Evolutionary conservation across 306 rosid genomes (phyloP).

Genomic region (Corylus americana): DNA sequence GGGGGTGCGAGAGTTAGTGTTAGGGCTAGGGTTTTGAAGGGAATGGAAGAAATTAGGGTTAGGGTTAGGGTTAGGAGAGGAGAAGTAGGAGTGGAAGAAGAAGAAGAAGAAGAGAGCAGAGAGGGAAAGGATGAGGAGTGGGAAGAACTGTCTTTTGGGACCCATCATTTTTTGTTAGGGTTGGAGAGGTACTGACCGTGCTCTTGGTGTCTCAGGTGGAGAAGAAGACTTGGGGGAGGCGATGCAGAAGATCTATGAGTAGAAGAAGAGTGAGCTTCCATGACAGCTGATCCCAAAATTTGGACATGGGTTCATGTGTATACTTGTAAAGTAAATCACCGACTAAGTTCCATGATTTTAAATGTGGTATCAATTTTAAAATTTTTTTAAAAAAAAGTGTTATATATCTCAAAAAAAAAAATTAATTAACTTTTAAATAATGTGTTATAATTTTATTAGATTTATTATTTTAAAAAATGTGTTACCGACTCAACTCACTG

Average conservation of each 20-base stretch:
- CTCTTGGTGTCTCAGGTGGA: background rate
- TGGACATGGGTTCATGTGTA: too few species aligned
- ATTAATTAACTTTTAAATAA: too few species aligned
- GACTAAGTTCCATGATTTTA: too few species aligned
- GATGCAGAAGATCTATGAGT: too few species aligned
- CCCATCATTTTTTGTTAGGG: slow-evolving; percentile 49
- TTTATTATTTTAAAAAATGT: too few species aligned
- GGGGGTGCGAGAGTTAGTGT: slow-evolving; percentile 37
- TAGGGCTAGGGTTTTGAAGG: slow-evolving; percentile 27
- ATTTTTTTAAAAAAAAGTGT: too few species aligned
- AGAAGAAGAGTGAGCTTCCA: background rate
- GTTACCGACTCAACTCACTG: too few species aligned
- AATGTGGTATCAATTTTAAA: too few species aligned
- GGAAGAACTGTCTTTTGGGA: slow-evolving; percentile 61
- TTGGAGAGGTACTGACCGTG: background rate
- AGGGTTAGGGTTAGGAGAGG: slow-evolving; percentile 35
- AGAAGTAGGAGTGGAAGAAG: slow-evolving; percentile 52
- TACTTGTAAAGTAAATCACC: too few species aligned
- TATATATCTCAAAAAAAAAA: too few species aligned
- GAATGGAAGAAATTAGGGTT: slow-evolving; percentile 15
- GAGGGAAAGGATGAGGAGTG: slow-evolving; percentile 46
- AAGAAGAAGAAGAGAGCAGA: slow-evolving; percentile 50
- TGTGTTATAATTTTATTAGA: too few species aligned
- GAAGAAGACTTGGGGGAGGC: background rate
- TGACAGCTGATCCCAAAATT: background rate